Conservation (phyloP, 2,329 filamentous ascomycete genomes). For the Fusarium brevicatenulatum region DNA sequence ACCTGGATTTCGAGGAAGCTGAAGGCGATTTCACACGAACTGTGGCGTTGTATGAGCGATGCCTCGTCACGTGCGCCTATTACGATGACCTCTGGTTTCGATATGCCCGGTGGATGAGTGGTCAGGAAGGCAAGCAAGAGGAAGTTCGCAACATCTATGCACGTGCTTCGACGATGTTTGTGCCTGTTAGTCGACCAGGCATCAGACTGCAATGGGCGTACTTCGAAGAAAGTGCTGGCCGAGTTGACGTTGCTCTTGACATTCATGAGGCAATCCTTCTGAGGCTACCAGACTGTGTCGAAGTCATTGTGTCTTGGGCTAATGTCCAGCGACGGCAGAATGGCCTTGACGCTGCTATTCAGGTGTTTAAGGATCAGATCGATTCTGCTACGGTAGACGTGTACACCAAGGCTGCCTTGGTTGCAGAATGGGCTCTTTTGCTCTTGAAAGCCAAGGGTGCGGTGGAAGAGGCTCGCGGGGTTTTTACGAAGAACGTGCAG, state of each 20-base stretch:
- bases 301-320: slow-evolving; percentile 88
- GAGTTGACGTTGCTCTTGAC: slow-evolving; percentile 80
- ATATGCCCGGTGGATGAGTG: slow-evolving; percentile 94
- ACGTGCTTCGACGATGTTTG: slow-evolving; percentile 84
- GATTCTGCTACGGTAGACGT: slow-evolving; percentile 76
- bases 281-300: slow-evolving; percentile 81
- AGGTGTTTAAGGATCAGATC: slow-evolving; percentile 83
- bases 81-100: slow-evolving; percentile 99
- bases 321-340: slow-evolving; percentile 86
- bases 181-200: slow-evolving; percentile 84
- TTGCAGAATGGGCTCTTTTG: slow-evolving; percentile 87
- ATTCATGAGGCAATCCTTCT: slow-evolving; percentile 85
- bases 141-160: slow-evolving; percentile 93
- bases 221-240: slow-evolving; percentile 88
- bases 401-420: slow-evolving; percentile 85
- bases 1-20: slow-evolving; percentile 92
- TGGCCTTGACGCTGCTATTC: slow-evolving; percentile 85
- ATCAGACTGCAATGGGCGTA: slow-evolving; percentile 92
- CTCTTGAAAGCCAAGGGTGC: slow-evolving; percentile 89
- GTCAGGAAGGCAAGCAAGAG: slow-evolving; percentile 82
- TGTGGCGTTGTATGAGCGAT: slow-evolving; percentile 91
- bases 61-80: slow-evolving; percentile 89
- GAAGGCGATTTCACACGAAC: slow-evolving; percentile 81
- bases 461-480: slow-evolving; percentile 80
- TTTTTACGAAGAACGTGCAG: slow-evolving; percentile 84